Evolutionary conservation across 2,329 filamentous ascomycete genomes (phyloP), one percentile per base, ranked within the genome.

Genomic region (Hymenoscyphus fructigenus): DNA sequence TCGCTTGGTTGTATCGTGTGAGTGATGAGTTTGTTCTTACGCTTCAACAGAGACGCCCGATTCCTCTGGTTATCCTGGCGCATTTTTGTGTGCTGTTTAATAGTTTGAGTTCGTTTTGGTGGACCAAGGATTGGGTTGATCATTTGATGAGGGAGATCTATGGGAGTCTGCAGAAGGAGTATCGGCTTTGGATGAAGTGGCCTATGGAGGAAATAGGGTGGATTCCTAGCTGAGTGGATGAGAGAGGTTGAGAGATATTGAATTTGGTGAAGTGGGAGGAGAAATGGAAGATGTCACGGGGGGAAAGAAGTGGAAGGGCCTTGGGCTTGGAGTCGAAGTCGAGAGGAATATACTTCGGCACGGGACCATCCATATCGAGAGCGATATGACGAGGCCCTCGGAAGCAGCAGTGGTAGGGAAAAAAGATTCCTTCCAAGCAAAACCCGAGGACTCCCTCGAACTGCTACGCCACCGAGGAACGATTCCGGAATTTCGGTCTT

Each of bases 121-220:
- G 76, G 76, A 71, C 76, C 15, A 65, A 75, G 55, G 76, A 76
- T 2, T 78, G 76, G 76, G 73, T 71, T 0, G 70, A 68, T 28
- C 75, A 78, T 64, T 64, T 79, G 34, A 72, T 79, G 41, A 62
- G 66, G n/a, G 67, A 72, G 62, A 71, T 75, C 15, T 76, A 74
- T 70, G 63, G 61, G 23, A 63, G 71, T 57, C 64, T 78, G 47
- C 73, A 75, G 50, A 71, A 72, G 23, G 73, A 77, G 47, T 73
- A 76, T 67, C 62, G 73, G 55, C 63, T 71, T 26, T 78, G 75
- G 77, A 73, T 77, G 32, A 69, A 70, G 38, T 74, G 71, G 73
- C 70, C 71, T 15, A 69, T 71, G 28, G 61, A 72, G 41, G 65
- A 71, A 53, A 63, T 71, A 17, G 71, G 71, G 20, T 67, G 67